Conservation (phyloP, 1,284 basidiomycete species). For the Puccinia coronata region DNA sequence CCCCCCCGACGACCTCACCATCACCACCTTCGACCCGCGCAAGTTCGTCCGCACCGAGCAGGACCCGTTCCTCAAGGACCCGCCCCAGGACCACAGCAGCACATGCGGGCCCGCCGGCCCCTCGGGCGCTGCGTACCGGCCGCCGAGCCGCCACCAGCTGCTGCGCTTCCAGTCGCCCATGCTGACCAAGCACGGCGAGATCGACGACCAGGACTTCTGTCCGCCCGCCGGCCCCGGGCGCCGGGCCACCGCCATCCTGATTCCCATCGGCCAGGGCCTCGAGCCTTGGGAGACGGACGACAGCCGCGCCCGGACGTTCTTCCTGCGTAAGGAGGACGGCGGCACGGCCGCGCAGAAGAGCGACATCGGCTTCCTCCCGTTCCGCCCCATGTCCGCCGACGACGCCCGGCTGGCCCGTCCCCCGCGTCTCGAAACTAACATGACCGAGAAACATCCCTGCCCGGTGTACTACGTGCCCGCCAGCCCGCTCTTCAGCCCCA, state of each 20-base stretch:
- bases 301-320: conserved; percentile 4
- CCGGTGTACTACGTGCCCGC: conserved; percentile 47
- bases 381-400: neutral
- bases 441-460: conserved; percentile 31
- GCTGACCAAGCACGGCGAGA: neutral
- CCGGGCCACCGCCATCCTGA: conserved; percentile 36
- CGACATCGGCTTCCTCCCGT: conserved; percentile 35
- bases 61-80: conserved; percentile 20
- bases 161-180: conserved; percentile 24
- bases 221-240: conserved; percentile 37
- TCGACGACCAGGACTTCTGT: conserved; percentile 48
- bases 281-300: conserved; percentile 39
- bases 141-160: conserved; percentile 5
- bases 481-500: conserved; percentile 28
- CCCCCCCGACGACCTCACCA: neutral
- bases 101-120: neutral
- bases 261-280: conserved; percentile 38
- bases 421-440: conserved; percentile 29
- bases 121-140: neutral
- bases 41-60: conserved; percentile 3
- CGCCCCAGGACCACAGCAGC: neutral
- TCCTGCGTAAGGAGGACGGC: conserved; percentile 17
- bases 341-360: neutral
- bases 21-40: conserved; percentile 9
- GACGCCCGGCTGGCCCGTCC: conserved; percentile 10